Base-by-base conservation (phyloP, 1,139 yeast species). In the Diutina pseudorugosa region DNA sequence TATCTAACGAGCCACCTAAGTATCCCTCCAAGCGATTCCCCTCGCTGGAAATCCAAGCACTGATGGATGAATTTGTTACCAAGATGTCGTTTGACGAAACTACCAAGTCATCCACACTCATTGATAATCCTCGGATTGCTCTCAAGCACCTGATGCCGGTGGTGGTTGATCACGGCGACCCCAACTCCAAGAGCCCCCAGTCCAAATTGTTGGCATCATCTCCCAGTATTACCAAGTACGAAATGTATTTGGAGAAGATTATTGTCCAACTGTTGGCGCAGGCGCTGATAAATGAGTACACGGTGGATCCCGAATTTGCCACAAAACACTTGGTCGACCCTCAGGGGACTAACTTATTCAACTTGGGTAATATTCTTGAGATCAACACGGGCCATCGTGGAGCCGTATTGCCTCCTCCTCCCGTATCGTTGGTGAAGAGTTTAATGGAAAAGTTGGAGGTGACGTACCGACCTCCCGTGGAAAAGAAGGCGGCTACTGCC, bases 271-370 rank as follows among this genome's bases (percentile, higher is more conserved):
- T 57, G 20, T 52, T 57, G 16, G 50, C 50, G 9, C 51, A 52
- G 3, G 45, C 49, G 1, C 50, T 54, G 19, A 51, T 56, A 52
- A 60, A 62, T 4, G 58, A 61, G 0, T 68, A 70, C 51, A 60
- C 71, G 27, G 61, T 61, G 27, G 52, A 54, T 19, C 65, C 63
- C 11, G 56, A 64, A 47, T 62, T 71, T 54, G 64, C 68, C 14
- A 55, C 53, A 12, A 54, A 53, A 3, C 52, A 53, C 19, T 42
- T 56, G 14, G 49, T 45, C 4, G 49, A 25, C 11, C 44, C 53
- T 3, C 55, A 67, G 51, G 56, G 68, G 40, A 69, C 72, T 53
- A 71, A 68, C 52, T 54, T 70, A 50, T 54, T 55, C 25, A 57
- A 55, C 19, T 51, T 57, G 27, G 49, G 51, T 4, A 72, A 71